phyloP scores from a whole-genome alignment of 768 basidiomycete species.

The Lyophyllum atratum region DNA sequence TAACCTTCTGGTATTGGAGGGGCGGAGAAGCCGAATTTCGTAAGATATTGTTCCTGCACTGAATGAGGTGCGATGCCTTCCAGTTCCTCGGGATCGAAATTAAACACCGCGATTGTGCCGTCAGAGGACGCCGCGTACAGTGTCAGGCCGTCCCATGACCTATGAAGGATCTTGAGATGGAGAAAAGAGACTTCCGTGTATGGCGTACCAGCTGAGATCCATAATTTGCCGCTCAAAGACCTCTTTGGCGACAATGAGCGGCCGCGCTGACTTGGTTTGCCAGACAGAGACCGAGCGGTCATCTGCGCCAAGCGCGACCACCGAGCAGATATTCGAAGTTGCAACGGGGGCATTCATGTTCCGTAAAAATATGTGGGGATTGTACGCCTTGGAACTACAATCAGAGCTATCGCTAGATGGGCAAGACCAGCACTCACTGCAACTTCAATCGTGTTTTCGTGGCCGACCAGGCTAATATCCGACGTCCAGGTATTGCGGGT shows the following conservation, averaged over 20 bases:
- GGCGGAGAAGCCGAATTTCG: constrained; percentile 74
- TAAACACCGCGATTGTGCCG: constrained; percentile 88
- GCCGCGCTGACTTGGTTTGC: constrained; percentile 91
- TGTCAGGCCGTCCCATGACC: constrained; percentile 91
- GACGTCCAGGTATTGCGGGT: constrained; percentile 87
- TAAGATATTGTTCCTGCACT: constrained; percentile 77
- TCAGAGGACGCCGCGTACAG: constrained; percentile 96
- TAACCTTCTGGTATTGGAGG: constrained; percentile 72
- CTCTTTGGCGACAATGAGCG: constrained; percentile 90
- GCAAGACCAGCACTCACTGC: constrained; percentile 55
- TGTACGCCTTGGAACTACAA: constrained; percentile 65
- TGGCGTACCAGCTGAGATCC: constrained; percentile 88
- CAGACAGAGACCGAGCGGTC: constrained; percentile 94
- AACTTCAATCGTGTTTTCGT: constrained; percentile 96
- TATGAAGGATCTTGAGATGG: constrained; percentile 28
- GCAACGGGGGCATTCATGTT: constrained; percentile 66
- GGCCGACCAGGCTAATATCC: constrained; percentile 93
- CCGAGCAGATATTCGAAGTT: constrained; percentile 85
- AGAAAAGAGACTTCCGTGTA: background rate
- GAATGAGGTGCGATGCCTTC: constrained; percentile 77
- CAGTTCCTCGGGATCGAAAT: constrained; percentile 77
- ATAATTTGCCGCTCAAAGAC: constrained; percentile 94
- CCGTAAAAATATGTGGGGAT: constrained; percentile 91
- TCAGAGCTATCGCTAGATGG: background rate
- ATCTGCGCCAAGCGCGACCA: constrained; percentile 92